Base-by-base conservation (phyloP, 2,329 filamentous ascomycete species). In the Trichoderma simmonsii region DNA sequence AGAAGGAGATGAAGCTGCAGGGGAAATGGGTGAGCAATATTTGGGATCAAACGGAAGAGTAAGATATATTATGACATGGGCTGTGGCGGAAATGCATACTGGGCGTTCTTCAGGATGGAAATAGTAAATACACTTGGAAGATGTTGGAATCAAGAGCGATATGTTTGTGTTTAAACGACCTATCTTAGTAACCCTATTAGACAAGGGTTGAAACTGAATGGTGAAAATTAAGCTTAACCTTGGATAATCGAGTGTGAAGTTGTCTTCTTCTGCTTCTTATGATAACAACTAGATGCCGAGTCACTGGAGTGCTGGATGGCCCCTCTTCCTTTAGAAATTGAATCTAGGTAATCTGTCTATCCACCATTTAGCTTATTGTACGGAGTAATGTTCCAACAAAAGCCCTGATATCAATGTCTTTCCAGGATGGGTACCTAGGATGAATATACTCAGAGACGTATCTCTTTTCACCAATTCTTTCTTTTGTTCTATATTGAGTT, bases 1-100 rank as follows among this genome's bases (percentile, higher is more conserved):
- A 83, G 89, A 73, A 84, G 85, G 76, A 76, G 79, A 56, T 82
- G 72, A 73, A 60, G 8, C 6, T 1, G 15, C 2, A 34, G 12
- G 11, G 28, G 24, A 9, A 24, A 24, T 26, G 43, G 6, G 24
- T 12, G 54, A 26, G 14, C 28, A 18, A 70, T 30, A 28, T 34
- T 26, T 61, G 28, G 28, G 57, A 39, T 36, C 21, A 36, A 21
- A 30, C 6, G n/a, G 26, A 14, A 39, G 51, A 32, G 32, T 24
- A 36, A 15, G 11, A 24, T 72, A 26, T 39, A 60, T n/a, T 3
- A 18, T 54, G 34, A 7, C 61, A 34, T 65, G 71, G 67, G 59
- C 14, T 60, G 59, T 36, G 26, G 48, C 24, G 8, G n/a, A 64
- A 63, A 36, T 70, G 71, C 65, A 70, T 65, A 65, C 34, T 30